phyloP scores from a whole-genome alignment of 2,329 filamentous ascomycete genomes.

The Fusarium clavum region DNA sequence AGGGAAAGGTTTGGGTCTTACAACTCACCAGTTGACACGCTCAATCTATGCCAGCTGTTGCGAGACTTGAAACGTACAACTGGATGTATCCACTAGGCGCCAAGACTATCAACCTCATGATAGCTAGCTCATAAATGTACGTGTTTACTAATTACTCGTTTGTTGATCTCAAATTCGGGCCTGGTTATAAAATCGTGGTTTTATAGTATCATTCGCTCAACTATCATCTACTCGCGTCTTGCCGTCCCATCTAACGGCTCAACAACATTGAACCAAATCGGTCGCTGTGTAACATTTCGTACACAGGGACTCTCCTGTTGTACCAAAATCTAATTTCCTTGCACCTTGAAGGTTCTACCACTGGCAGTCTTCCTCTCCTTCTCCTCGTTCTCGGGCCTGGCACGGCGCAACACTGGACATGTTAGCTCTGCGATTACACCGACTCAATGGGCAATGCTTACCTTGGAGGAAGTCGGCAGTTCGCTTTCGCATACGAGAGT shows the following conservation, averaged over 20 bases:
- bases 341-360: slow-evolving; percentile 85
- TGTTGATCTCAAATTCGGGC: neutral
- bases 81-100: neutral
- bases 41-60: neutral
- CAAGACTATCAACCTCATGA: neutral
- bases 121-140: neutral
- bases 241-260: slow-evolving; percentile 18
- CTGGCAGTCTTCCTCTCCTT: slow-evolving; percentile 98
- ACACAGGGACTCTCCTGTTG: slow-evolving; percentile 16
- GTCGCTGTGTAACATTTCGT: slow-evolving; percentile 19
- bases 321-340: slow-evolving; percentile 49
- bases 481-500: slow-evolving; percentile 96
- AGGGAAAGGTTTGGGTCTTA: neutral
- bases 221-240: slow-evolving; percentile 26
- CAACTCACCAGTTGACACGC: neutral
- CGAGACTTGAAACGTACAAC: neutral
- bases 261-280: slow-evolving; percentile 1
- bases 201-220: slow-evolving; percentile 44
- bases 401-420: slow-evolving; percentile 85
- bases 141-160: neutral
- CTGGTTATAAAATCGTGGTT: slow-evolving; percentile 27
- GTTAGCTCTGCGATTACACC: slow-evolving; percentile 42
- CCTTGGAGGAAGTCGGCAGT: slow-evolving; percentile 99
- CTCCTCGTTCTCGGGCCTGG: slow-evolving; percentile 94
- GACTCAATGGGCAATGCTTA: slow-evolving; percentile 57